Evolutionary conservation across 371 early-diverging fungal species (phyloP).

Genomic region (Saksenaea vasiformis): DNA sequence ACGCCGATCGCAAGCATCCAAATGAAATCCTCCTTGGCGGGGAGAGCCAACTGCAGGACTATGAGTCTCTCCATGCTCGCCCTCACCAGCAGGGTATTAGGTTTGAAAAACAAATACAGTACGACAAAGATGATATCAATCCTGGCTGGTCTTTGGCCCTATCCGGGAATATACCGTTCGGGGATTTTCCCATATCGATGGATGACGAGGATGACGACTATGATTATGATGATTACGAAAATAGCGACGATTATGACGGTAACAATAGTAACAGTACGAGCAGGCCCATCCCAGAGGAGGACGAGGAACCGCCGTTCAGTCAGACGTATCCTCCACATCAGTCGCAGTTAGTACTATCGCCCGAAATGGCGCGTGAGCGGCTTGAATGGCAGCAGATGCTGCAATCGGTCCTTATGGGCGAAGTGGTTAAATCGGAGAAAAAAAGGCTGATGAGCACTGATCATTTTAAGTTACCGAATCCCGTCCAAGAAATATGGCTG

Average conservation of each 20-base stretch:
- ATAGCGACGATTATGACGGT: constrained; percentile 25
- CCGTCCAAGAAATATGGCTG: constrained; percentile 77
- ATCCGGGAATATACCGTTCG: constrained; percentile 20
- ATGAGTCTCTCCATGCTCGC: background rate
- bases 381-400: constrained; percentile 87
- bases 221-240: constrained; percentile 27
- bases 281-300: background rate
- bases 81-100: background rate
- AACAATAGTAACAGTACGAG: background rate
- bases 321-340: constrained; percentile 36
- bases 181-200: constrained; percentile 13
- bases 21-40: background rate
- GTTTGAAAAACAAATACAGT: background rate
- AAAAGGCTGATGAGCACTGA: constrained; percentile 62
- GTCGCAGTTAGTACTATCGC: constrained; percentile 20
- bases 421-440: constrained; percentile 83
- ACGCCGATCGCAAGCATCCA: background rate
- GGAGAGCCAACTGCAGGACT: background rate
- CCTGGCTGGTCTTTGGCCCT: background rate
- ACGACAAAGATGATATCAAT: background rate
- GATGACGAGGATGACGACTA: constrained; percentile 27
- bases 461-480: constrained; percentile 47
- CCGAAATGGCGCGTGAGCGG: constrained; percentile 65
- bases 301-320: constrained; percentile 15
- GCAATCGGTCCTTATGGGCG: constrained; percentile 80